Base-by-base conservation (phyloP, 805 yeast genomes). In the Metschnikowia amazonensis region DNA sequence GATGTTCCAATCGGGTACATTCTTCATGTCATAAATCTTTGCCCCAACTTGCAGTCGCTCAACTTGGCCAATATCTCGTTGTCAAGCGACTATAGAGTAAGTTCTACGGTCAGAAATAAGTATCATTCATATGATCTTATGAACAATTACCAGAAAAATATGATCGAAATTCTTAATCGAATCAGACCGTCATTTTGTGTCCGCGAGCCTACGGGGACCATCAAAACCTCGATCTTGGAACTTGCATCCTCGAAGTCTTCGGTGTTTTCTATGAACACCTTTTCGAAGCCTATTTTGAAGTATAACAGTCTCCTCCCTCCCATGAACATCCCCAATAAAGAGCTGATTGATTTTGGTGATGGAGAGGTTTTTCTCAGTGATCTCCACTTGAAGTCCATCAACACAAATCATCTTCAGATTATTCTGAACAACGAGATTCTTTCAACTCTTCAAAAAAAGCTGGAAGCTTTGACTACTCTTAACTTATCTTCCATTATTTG, bases 1-100 rank as follows among this genome's bases (percentile, higher is more conserved):
- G 97, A 89, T 60, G 60, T 89, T 5, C 97, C 97, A 1, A 66
- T 84, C 24, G 97, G 96, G 0, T 79, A 80, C 50, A 57, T 89
- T 8, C 58, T 89, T 11, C 95, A 86, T 60, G 57, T 88, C 30
- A 58, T 89, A 31, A 75, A 74, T n/a, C 66, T 78, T 28, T 89
- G 96, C 58, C 80, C 80, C 11, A 82, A 84, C 52, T 55, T 89
- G 30, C 64, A 59, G 13, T 55, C 65, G 3, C 53, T 89, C 20
- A 74, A 89, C 55, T 61, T 89, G n/a, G 80, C 80, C 4, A 75
- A 76, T 39, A 54, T 88, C 6, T 75, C 85, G 1, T 65, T 87
- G 8, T 82, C 87, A 5, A 67, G 72, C 13, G 97, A 89, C 64
- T 88, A 83, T 57, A 74, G 77, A 48, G 67, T 82, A 37, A 59